phyloP scores from a whole-genome alignment of 2,329 filamentous ascomycete species.

The Zelopaecilomyces penicillatus region DNA sequence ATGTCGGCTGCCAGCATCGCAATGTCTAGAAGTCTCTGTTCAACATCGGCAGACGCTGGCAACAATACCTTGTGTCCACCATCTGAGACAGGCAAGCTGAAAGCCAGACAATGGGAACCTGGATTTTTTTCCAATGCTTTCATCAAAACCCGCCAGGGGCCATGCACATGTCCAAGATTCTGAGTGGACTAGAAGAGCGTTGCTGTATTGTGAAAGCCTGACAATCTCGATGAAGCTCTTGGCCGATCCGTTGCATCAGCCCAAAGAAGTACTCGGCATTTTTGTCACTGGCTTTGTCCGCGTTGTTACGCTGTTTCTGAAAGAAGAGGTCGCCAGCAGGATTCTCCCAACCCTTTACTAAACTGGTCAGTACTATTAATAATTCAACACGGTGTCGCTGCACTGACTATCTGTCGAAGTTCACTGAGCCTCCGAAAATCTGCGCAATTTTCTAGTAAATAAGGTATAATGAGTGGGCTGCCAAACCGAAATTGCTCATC shows the following conservation, averaged over 20 bases:
- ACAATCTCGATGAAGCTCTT: neutral
- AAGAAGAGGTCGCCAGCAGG: constrained; percentile 35
- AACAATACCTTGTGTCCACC: constrained; percentile 35
- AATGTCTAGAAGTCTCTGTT: constrained; percentile 32
- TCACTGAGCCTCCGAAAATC: no score
- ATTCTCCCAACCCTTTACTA: constrained; percentile 35
- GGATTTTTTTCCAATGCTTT: constrained; percentile 29
- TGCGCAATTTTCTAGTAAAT: no score
- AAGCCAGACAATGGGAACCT: constrained; percentile 19
- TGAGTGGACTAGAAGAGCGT: constrained; percentile 20
- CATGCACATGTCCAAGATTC: constrained; percentile 46
- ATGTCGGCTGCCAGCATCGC: constrained; percentile 43
- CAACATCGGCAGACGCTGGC: constrained; percentile 6
- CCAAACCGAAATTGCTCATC: no score
- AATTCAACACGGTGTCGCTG: no score
- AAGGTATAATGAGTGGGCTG: no score
- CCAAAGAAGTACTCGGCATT: neutral
- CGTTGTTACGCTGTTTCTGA: constrained; percentile 19
- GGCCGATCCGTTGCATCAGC: neutral
- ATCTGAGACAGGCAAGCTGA: constrained; percentile 30
- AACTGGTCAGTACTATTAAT: no score
- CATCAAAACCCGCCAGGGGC: constrained; percentile 45
- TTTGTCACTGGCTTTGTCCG: neutral
- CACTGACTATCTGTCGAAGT: no score
- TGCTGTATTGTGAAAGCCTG: neutral